phyloP scores from a whole-genome alignment of 768 basidiomycete species.

The Cantharellus cinnabarinus region DNA sequence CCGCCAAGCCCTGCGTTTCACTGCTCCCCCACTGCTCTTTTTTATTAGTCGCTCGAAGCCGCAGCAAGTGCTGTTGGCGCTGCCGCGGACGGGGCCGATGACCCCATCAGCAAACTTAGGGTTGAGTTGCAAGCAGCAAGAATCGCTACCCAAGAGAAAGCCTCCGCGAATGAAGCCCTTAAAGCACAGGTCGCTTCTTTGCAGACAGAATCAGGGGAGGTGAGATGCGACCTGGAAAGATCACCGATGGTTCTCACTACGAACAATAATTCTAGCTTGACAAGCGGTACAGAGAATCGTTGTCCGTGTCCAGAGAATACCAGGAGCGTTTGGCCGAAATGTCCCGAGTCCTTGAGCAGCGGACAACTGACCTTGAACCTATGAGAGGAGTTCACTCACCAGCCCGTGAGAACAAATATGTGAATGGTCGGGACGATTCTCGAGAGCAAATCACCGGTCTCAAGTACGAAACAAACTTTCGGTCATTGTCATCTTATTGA shows the following conservation, averaged over 20 bases:
- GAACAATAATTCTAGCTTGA: neutral
- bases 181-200: neutral
- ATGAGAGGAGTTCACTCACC: neutral
- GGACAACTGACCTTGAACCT: neutral
- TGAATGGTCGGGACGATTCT: constrained; percentile 20
- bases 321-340: neutral
- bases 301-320: neutral
- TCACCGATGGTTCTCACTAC: neutral
- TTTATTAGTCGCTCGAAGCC: neutral
- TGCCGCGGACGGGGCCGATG: neutral
- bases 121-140: neutral
- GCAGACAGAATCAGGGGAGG: neutral
- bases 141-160: neutral
- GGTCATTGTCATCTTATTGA: neutral
- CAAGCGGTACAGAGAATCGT: neutral
- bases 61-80: neutral
- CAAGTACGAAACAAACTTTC: constrained; percentile 30
- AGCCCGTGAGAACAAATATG: neutral
- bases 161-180: neutral
- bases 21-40: neutral
- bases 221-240: neutral
- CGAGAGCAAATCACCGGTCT: constrained; percentile 62
- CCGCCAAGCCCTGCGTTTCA: neutral
- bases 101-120: neutral
- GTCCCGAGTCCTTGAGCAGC: neutral